A percentile compares a stretch with the other conserved stretches of the same genome.
Evolutionary conservation across 2,329 filamentous ascomycete genomes (phyloP).

Genomic region (Ophiognomonia clavigignenti-juglandacearum): DNA sequence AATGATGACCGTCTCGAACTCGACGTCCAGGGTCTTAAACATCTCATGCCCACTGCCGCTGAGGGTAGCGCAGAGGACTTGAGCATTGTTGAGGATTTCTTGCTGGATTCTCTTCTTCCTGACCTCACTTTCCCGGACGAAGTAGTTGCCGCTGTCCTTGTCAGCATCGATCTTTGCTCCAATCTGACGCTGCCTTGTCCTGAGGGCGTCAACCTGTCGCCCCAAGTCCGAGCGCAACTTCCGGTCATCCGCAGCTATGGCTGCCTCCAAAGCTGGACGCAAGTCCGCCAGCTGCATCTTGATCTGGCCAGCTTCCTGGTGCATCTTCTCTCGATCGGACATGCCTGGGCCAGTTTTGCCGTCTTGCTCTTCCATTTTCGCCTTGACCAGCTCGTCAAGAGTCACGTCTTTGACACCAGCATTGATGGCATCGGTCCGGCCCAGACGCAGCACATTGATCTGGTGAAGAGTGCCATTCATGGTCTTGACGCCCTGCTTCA

Average conservation of each 20-base stretch:
- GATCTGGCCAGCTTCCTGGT: conserved; percentile 62
- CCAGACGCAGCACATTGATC: conserved; percentile 83
- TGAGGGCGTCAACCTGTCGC: conserved; percentile 72
- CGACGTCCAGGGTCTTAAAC: conserved; percentile 89
- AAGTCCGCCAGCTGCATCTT: conserved; percentile 70
- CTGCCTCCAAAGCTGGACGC: conserved; percentile 67
- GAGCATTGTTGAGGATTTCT: conserved; percentile 81
- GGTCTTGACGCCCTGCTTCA: conserved; percentile 83
- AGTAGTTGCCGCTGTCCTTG: conserved; percentile 79
- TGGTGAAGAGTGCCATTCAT: conserved; percentile 66
- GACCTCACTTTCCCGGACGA: conserved; percentile 79
- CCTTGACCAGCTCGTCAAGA: conserved; percentile 83
- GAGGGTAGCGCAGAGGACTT: conserved; percentile 91
- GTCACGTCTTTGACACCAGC: conserved; percentile 84
- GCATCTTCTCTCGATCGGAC: conserved; percentile 53
- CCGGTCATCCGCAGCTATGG: conserved; percentile 50
- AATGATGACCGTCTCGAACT: conserved; percentile 98
- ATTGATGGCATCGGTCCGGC: conserved; percentile 90
- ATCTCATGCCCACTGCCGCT: conserved; percentile 96
- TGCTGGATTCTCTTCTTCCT: conserved; percentile 81
- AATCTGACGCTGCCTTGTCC: conserved; percentile 68
- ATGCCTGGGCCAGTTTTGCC: conserved; percentile 51
- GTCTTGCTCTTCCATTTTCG: conserved; percentile 58
- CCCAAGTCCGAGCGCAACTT: conserved; percentile 52
- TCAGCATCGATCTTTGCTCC: conserved; percentile 81